phyloP scores from a whole-genome alignment of 2,329 filamentous ascomycete species.

The Bipolaris gigantea region DNA sequence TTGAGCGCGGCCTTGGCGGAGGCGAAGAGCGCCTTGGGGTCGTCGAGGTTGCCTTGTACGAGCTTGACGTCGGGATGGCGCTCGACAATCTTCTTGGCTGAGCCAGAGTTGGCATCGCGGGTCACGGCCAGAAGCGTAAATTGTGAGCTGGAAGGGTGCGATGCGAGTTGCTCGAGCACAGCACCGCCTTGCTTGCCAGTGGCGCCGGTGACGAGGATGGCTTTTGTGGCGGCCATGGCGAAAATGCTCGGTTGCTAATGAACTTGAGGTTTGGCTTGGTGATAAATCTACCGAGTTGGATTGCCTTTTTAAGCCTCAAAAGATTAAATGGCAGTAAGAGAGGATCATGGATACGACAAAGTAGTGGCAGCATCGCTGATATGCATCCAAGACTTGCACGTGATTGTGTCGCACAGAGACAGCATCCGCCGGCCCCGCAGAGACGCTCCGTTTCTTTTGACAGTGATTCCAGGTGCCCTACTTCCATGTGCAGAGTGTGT shows the following conservation, averaged over 20 bases:
- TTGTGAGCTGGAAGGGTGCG: constrained; percentile 35
- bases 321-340: not conserved
- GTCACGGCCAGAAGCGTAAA: constrained; percentile 63
- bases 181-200: constrained; percentile 54
- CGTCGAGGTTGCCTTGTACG: constrained; percentile 61
- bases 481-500: not conserved
- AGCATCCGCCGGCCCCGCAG: constrained; percentile 11
- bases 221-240: constrained; percentile 42
- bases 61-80: constrained; percentile 56
- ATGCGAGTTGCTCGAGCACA: constrained; percentile 48
- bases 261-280: constrained; percentile 8
- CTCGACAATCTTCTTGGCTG: constrained; percentile 53
- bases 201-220: constrained; percentile 50
- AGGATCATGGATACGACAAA: not conserved
- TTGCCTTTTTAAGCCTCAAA: not conserved
- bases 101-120: constrained; percentile 56
- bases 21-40: constrained; percentile 55
- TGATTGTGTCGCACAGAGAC: not conserved
- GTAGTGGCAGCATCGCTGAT: constrained; percentile 3
- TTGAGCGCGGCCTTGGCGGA: constrained; percentile 46
- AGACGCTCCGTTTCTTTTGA: constrained; percentile 6
- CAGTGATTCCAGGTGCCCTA: constrained; percentile 1
- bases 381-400: constrained; percentile 2
- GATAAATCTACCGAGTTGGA: not conserved
- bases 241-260: constrained; percentile 9